Evolutionary conservation across 164 flowering plant species (phyloP), one percentile per base, ranked within the genome.

Genomic region (Santalum album): DNA sequence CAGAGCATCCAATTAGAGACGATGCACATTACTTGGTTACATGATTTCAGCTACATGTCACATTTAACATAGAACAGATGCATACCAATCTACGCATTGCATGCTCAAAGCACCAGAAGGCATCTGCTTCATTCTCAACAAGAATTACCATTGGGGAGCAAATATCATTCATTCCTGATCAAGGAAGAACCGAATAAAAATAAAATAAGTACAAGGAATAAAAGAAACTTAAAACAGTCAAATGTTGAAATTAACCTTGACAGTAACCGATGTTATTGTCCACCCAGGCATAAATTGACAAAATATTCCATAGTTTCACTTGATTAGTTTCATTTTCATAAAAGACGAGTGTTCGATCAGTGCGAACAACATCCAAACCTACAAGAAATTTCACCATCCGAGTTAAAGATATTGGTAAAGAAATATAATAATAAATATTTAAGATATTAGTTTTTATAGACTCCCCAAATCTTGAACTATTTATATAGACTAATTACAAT

Each of bases 301-400:
- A 86, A 65, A 86, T 58, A 69, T 84, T 77, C 95, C 96, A 87
- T 46, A 91, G 92, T 74, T 84, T 87, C 53, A 86, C 87, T 54
- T 69, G 79, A 70, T 86, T 87, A 44, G 63, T 68, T 68, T 78
- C 78, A 62, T 58, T 80, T 67, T 86, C 92, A 72, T 91, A 91
- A 64, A 78, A 91, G 49, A 70, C 78, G 42, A 91, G 84, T 19
- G 83, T 15, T 55, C 91, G 81, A 67, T 91, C 98, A 22, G 98
- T 87, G 47, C 95, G 91, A 55, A 77, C 78, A 62, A 91, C 98
- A 67, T 91, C 98, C 76, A 91, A 68, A 71, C 96, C 98, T 87
- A 57, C n/a, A n/a, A n/a, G n/a, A n/a, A n/a, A n/a, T n/a, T n/a
- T n/a, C n/a, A n/a, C n/a, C n/a, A n/a, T n/a, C n/a, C n/a, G n/a